Evolutionary conservation across 2,329 filamentous ascomycete genomes (phyloP).

Genomic region (Westerdykella ornata): DNA sequence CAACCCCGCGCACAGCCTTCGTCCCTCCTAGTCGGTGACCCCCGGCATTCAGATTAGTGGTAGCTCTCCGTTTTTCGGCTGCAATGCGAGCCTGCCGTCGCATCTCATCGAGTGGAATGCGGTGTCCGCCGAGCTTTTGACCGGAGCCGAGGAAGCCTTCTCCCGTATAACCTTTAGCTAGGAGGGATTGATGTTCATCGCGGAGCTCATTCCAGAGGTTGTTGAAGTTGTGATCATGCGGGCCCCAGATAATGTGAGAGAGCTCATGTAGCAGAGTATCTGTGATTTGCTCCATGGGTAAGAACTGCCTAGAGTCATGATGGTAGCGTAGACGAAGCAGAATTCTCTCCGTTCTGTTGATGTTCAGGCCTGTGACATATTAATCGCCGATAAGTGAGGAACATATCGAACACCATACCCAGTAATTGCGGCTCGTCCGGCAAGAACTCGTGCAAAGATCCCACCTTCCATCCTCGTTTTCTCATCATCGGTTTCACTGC

Average conservation of each 20-base stretch:
- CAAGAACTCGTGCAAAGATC: constrained; percentile 76
- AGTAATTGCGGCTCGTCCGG: constrained; percentile 67
- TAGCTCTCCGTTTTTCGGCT: constrained; percentile 60
- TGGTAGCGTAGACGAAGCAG: constrained; percentile 74
- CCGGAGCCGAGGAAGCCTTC: constrained; percentile 79
- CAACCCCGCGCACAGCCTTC: constrained; percentile 51
- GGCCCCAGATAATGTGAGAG: constrained; percentile 76
- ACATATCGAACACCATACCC: constrained; percentile 42
- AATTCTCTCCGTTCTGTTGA: constrained; percentile 70
- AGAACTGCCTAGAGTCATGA: constrained; percentile 66
- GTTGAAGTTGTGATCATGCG: constrained; percentile 77
- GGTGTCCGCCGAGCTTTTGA: constrained; percentile 57
- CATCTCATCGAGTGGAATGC: constrained; percentile 61
- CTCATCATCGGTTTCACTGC: constrained; percentile 94
- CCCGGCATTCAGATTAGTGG: constrained; percentile 58
- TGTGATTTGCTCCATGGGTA: constrained; percentile 70
- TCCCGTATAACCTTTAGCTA: constrained; percentile 79
- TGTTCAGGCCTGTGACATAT: constrained; percentile 57
- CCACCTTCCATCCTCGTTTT: constrained; percentile 72
- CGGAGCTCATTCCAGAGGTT: constrained; percentile 83
- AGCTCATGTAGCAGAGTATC: constrained; percentile 95
- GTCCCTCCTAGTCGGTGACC: constrained; percentile 68
- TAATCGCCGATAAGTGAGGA: constrained; percentile 6
- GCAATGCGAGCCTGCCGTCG: constrained; percentile 65
- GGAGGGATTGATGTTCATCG: constrained; percentile 71